Conservation (phyloP, 140 eudicot genomes). For the Flaveria floridana region DNA sequence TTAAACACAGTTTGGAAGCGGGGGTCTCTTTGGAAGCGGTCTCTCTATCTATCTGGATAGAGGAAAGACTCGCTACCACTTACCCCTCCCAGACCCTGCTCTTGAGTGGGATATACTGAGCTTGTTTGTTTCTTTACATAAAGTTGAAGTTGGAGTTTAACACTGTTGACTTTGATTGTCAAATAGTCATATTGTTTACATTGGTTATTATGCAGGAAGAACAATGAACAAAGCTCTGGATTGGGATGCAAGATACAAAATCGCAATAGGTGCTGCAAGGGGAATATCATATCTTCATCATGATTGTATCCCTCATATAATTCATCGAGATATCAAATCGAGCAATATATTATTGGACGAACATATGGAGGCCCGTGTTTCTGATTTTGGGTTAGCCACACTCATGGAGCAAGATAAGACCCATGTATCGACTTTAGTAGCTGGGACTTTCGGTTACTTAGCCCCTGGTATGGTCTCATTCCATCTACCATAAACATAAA, state of each 20-base stretch:
- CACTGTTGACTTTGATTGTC: constrained; percentile 9
- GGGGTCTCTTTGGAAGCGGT: no score
- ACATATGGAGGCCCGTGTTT: constrained; percentile 81
- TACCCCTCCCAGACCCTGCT: no score
- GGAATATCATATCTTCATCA: constrained; percentile 96
- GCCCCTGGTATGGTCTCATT: constrained; percentile 69
- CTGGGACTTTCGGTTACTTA: constrained; percentile 95
- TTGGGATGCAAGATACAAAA: constrained; percentile 85
- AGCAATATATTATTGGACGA: constrained; percentile 87
- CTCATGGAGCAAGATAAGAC: constrained; percentile 82
- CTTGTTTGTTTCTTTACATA: no score
- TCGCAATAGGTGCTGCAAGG: constrained; percentile 93
- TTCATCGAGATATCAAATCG: constrained; percentile 89
- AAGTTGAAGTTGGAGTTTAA: constrained; percentile 18
- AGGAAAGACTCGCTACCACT: no score
- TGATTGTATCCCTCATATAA: constrained; percentile 89
- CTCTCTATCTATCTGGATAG: no score
- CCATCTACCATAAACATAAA: neutral
- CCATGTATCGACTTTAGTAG: constrained; percentile 86
- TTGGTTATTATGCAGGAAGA: constrained; percentile 50
- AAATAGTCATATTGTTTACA: constrained; percentile 17
- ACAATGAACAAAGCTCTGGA: constrained; percentile 47
- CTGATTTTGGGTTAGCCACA: constrained; percentile 93
- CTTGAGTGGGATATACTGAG: no score
- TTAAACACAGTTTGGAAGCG: constrained; percentile 1